These are phyloP conservation scores for Xerocomus potaroensis DNA, from an alignment of 768 basidiomycete species.

Conservation along the genomic window DNA sequence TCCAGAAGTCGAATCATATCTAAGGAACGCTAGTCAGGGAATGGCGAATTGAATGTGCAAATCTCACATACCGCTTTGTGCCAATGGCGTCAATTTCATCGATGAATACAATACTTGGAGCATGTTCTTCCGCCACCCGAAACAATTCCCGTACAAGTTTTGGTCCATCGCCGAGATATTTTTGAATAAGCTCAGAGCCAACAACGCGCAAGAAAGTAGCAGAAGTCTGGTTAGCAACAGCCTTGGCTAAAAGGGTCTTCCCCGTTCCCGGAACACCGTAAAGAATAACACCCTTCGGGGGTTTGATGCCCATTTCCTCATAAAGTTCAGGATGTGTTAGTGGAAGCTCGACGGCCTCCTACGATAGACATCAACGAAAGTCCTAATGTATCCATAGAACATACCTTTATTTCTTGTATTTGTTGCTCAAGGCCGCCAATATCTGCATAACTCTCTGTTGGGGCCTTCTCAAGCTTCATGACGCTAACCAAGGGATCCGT, in stretches of 20 bases:
- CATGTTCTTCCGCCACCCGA: conserved; percentile 95
- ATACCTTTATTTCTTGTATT: conserved; percentile 97
- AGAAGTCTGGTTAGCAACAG: conserved; percentile 96
- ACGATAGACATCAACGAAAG: not conserved
- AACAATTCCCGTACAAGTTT: conserved; percentile 97
- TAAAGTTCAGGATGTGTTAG: conserved; percentile 97
- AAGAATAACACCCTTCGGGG: conserved; percentile 99
- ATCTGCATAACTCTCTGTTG: conserved; percentile 97
- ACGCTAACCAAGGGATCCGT: conserved; percentile 94
- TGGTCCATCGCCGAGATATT: conserved; percentile 97
- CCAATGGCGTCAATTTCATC: conserved; percentile 99
- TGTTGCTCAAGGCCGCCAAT: conserved; percentile 95
- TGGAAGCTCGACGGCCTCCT: conserved; percentile 98
- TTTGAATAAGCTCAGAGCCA: conserved; percentile 97
- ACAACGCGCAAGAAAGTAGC: conserved; percentile 97
- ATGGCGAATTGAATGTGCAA: not conserved
- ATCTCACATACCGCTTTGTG: conserved; percentile 79
- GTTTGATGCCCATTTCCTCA: conserved; percentile 99
- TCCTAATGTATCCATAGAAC: conserved; percentile 8
- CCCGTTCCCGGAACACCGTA: conserved; percentile 99
- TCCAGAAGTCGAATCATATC: conserved; percentile 97
- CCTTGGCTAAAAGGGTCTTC: conserved; percentile 96
- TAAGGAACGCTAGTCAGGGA: conserved; percentile 27
- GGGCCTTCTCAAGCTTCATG: conserved; percentile 99
- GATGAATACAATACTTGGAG: conserved; percentile 98